Conservation (phyloP, 2,329 filamentous ascomycete genomes). For the Trichoderma breve region DNA sequence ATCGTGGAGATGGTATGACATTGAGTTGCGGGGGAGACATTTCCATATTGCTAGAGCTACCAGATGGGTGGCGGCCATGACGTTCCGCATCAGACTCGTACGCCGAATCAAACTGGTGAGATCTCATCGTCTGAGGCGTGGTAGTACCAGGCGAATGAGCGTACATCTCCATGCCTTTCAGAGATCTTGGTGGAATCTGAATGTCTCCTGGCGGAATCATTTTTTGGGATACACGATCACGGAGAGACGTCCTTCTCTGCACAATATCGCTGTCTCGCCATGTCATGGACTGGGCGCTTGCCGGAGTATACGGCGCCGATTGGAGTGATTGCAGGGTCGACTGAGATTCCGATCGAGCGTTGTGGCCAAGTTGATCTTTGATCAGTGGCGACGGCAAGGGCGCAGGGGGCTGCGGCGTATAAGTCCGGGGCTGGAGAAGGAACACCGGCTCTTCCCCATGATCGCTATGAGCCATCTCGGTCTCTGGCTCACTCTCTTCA, state of each 20-base stretch:
- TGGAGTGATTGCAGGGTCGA: conserved; percentile 24
- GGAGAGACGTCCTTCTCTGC: conserved; percentile 44
- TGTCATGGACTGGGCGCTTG: background rate
- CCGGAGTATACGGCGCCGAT: background rate
- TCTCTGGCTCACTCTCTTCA: background rate
- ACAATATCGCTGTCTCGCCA: conserved; percentile 4
- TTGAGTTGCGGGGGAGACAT: conserved; percentile 28
- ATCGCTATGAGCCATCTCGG: conserved; percentile 22
- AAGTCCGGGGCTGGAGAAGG: conserved; percentile 57
- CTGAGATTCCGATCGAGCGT: conserved; percentile 21
- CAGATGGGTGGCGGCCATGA: conserved; percentile 35
- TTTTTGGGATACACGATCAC: conserved; percentile 55
- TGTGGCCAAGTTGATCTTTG: conserved; percentile 25
- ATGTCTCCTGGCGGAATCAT: conserved; percentile 53
- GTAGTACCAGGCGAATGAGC: conserved; percentile 31
- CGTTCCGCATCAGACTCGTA: conserved; percentile 49
- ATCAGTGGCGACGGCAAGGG: conserved; percentile 45
- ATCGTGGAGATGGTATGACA: conserved; percentile 34
- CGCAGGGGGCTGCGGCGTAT: conserved; percentile 51
- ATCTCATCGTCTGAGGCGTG: conserved; percentile 33
- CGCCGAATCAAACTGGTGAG: conserved; percentile 44
- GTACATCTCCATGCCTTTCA: conserved; percentile 20
- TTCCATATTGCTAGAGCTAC: conserved; percentile 32
- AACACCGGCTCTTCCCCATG: conserved; percentile 41
- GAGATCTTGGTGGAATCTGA: conserved; percentile 46